phyloP scores from a whole-genome alignment of 2,329 filamentous ascomycete genomes.

The Hymenoscyphus albidus region DNA sequence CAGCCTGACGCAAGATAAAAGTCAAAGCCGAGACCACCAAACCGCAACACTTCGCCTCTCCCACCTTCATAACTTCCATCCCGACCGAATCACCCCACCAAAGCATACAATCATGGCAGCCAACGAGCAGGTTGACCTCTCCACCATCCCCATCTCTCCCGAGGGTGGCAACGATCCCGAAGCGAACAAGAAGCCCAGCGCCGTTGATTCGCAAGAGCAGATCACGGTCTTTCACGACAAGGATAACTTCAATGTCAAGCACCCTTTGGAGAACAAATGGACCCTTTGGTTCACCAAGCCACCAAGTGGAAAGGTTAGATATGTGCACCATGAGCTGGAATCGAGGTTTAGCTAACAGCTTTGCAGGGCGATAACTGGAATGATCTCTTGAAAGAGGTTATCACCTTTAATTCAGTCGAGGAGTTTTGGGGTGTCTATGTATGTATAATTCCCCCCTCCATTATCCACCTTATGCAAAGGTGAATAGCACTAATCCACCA shows the following conservation, averaged over 20 bases:
- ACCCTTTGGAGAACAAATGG: constrained; percentile 96
- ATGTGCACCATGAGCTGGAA: background rate
- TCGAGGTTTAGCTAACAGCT: constrained; percentile 26
- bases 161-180: constrained; percentile 55
- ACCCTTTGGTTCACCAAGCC: constrained; percentile 99
- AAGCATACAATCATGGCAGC: constrained; percentile 27
- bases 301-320: constrained; percentile 79
- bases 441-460: constrained; percentile 41
- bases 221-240: constrained; percentile 97
- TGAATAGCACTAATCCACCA: constrained; percentile 15
- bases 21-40: constrained; percentile 1
- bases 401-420: constrained; percentile 97
- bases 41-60: background rate
- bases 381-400: constrained; percentile 95
- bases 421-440: constrained; percentile 99
- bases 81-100: constrained; percentile 5
- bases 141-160: constrained; percentile 64
- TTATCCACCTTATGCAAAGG: background rate
- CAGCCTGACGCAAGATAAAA: background rate
- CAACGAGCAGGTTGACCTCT: constrained; percentile 58
- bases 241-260: constrained; percentile 99
- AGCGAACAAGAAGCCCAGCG: constrained; percentile 41
- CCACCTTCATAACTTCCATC: constrained; percentile 1
- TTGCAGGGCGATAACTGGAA: constrained; percentile 94
- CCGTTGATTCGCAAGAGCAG: constrained; percentile 54